These are phyloP conservation scores for Globisporangium middletonii DNA, from an alignment of 352 stramenopile species.

Conservation along the genomic window DNA sequence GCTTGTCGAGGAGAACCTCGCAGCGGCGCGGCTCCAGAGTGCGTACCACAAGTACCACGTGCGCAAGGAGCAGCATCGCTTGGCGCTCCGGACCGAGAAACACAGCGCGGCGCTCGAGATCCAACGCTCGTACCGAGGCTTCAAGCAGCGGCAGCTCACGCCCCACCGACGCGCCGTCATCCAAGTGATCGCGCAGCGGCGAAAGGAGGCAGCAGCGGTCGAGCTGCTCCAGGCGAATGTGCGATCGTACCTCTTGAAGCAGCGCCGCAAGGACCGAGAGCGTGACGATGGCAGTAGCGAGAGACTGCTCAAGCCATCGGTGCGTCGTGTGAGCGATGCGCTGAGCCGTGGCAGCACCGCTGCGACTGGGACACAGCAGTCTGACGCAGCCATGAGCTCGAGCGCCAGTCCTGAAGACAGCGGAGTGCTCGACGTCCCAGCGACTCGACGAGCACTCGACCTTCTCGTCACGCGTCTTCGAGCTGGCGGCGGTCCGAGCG, in stretches of 20 bases:
- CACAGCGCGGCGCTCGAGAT: constrained; percentile 52
- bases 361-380: too few species aligned
- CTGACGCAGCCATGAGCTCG: too few species aligned
- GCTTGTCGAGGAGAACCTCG: constrained; percentile 40
- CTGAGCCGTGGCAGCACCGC: too few species aligned
- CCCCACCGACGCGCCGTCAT: constrained; percentile 54
- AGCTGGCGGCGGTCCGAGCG: not conserved
- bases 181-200: constrained; percentile 33
- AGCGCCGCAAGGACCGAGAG: constrained; percentile 4
- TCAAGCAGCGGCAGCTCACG: constrained; percentile 34
- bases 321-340: too few species aligned
- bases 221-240: constrained; percentile 64
- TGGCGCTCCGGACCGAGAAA: constrained; percentile 40
- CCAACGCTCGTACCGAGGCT: constrained; percentile 59
- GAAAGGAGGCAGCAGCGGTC: constrained; percentile 46
- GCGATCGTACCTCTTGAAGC: constrained; percentile 54
- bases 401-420: not conserved
- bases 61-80: constrained; percentile 43
- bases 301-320: not conserved
- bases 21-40: constrained; percentile 39
- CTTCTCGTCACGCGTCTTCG: too few species aligned
- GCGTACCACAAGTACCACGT: constrained; percentile 57
- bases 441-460: not conserved
- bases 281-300: not conserved
- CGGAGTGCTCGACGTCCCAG: not conserved